These are phyloP conservation scores for Fusarium camptoceras DNA, from an alignment of 2,329 filamentous ascomycete species.

Conservation along the genomic window DNA sequence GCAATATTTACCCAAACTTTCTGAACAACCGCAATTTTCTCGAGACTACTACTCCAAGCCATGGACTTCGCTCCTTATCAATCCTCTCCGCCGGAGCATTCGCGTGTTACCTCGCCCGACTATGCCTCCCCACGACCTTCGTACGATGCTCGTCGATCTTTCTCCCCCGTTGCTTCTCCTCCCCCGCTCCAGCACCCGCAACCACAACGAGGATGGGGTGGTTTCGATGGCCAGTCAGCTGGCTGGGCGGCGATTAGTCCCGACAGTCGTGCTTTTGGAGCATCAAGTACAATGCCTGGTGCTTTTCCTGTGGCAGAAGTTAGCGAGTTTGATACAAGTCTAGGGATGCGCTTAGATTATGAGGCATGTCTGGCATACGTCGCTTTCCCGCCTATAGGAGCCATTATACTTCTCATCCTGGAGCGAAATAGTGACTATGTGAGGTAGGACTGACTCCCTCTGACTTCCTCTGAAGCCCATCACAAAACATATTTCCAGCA, in stretches of 20 bases:
- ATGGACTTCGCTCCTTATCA: constrained; percentile 99
- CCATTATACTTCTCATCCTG: constrained; percentile 83
- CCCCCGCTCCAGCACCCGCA: constrained; percentile 63
- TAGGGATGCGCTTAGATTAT: constrained; percentile 87
- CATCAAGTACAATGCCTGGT: constrained; percentile 49
- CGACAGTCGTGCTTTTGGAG: constrained; percentile 39
- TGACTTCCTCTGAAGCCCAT: background rate
- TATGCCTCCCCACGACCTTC: constrained; percentile 66
- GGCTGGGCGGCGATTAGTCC: constrained; percentile 45
- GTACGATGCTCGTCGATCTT: constrained; percentile 64
- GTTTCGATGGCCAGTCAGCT: constrained; percentile 54
- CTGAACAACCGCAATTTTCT: background rate
- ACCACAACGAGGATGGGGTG: constrained; percentile 66
- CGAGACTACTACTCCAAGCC: constrained; percentile 34
- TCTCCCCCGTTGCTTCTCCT: constrained; percentile 61
- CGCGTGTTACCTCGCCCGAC: constrained; percentile 80
- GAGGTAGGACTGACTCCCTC: constrained; percentile 65
- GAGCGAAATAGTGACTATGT: constrained; percentile 99
- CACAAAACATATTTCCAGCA: background rate
- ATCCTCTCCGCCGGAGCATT: constrained; percentile 86
- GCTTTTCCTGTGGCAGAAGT: constrained; percentile 63
- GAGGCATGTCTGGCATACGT: constrained; percentile 93
- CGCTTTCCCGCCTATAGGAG: constrained; percentile 84
- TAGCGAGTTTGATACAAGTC: constrained; percentile 89
- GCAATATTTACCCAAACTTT: background rate